Evolutionary conservation across 805 yeast species (phyloP).

Genomic region (Kluyveromyces lactis): DNA sequence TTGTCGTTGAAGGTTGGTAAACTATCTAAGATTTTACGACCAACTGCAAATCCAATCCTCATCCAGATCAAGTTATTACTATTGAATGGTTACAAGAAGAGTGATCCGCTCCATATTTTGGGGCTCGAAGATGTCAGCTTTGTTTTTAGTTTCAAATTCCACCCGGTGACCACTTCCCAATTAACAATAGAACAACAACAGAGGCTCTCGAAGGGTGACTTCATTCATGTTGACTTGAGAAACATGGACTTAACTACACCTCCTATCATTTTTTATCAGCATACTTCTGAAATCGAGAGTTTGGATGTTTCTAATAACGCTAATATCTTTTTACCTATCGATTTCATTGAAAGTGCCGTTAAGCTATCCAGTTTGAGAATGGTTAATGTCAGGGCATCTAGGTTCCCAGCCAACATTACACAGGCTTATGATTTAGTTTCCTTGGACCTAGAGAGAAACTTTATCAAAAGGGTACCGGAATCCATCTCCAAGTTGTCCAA

Average conservation of each 20-base stretch:
- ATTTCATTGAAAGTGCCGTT: slow-evolving; percentile 74
- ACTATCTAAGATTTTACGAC: slow-evolving; percentile 60
- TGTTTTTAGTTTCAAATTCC: slow-evolving; percentile 71
- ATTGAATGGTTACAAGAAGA: slow-evolving; percentile 68
- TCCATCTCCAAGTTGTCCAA: slow-evolving; percentile 45
- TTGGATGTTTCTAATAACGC: slow-evolving; percentile 84
- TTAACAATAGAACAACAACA: slow-evolving; percentile 63
- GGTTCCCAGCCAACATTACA: slow-evolving; percentile 65
- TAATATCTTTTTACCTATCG: slow-evolving; percentile 72
- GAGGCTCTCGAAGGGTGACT: slow-evolving; percentile 47
- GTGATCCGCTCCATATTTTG: slow-evolving; percentile 67
- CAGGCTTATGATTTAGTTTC: slow-evolving; percentile 60
- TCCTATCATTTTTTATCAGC: slow-evolving; percentile 74
- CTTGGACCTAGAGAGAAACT: slow-evolving; percentile 72
- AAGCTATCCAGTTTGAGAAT: slow-evolving; percentile 61
- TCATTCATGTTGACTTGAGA: slow-evolving; percentile 63
- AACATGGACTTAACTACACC: slow-evolving; percentile 73
- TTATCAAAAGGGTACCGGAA: slow-evolving; percentile 53
- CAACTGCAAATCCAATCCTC: slow-evolving; percentile 66
- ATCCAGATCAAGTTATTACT: slow-evolving; percentile 67
- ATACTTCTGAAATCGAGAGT: slow-evolving; percentile 70
- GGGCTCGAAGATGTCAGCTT: slow-evolving; percentile 81
- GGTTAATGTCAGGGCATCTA: slow-evolving; percentile 63
- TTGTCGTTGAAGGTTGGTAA: slow-evolving; percentile 70
- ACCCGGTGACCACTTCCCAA: slow-evolving; percentile 51